These are phyloP conservation scores for Globisporangium heterothallicum DNA, from an alignment of 352 stramenopile species.

Conservation along the genomic window DNA sequence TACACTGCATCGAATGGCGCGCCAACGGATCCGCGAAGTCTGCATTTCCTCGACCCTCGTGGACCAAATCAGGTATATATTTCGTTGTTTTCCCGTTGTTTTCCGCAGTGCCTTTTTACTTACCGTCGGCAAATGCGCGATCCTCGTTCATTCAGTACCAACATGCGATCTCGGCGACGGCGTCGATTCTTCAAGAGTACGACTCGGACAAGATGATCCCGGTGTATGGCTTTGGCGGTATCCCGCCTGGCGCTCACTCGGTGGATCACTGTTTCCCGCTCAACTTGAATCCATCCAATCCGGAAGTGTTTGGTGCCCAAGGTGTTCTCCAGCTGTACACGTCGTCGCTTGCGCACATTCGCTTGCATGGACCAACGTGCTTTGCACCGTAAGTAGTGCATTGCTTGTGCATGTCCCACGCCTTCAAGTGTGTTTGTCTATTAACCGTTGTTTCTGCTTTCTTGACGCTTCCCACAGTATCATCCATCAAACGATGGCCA, in stretches of 20 bases:
- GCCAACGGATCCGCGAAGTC: constrained; percentile 41
- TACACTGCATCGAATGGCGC: constrained; percentile 71
- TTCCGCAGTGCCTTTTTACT: background rate
- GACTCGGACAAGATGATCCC: constrained; percentile 71
- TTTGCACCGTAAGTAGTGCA: constrained; percentile 39
- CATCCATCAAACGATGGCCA: constrained; percentile 47
- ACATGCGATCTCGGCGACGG: constrained; percentile 60
- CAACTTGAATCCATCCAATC: constrained; percentile 58
- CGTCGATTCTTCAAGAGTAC: constrained; percentile 63
- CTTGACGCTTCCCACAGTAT: constrained; percentile 18
- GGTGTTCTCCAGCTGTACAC: constrained; percentile 70
- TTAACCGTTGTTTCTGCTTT: constrained; percentile 2
- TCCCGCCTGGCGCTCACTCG: constrained; percentile 52
- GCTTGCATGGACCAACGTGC: constrained; percentile 47
- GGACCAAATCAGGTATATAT: constrained; percentile 45
- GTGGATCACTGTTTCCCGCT: constrained; percentile 92
- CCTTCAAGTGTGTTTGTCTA: constrained; percentile 2
- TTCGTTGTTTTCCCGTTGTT: no score
- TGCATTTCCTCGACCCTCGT: constrained; percentile 62
- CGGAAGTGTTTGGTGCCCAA: constrained; percentile 63
- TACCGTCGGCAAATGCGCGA: background rate
- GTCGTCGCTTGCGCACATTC: constrained; percentile 43
- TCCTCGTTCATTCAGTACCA: constrained; percentile 34
- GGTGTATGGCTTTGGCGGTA: constrained; percentile 75
- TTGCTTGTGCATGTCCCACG: background rate